These are phyloP conservation scores for Knoxia roxburghii DNA, from an alignment of 257 asterid species.

Conservation along the genomic window DNA sequence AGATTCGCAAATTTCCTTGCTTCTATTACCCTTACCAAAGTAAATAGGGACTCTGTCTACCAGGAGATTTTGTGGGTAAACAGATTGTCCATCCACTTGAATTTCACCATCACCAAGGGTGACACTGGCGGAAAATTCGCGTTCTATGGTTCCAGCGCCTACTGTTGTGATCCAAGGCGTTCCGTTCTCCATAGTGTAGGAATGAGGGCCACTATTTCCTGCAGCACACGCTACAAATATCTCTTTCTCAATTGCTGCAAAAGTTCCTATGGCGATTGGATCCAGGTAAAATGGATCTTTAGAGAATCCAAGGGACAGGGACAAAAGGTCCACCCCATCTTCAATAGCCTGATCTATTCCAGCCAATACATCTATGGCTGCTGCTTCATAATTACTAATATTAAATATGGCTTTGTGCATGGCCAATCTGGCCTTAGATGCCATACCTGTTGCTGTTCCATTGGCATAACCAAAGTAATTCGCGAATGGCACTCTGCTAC, in stretches of 20 bases:
- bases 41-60: conserved; percentile 12
- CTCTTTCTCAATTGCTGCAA: conserved; percentile 13
- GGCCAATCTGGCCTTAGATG: conserved; percentile 14
- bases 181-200: conserved; percentile 9
- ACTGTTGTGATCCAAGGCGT: conserved; percentile 19
- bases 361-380: conserved; percentile 10
- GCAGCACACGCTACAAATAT: conserved; percentile 19
- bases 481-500: no score
- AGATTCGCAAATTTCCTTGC: conserved; percentile 17
- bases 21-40: conserved; percentile 11
- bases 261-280: conserved; percentile 21
- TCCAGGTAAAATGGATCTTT: conserved; percentile 15
- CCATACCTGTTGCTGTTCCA: conserved; percentile 24
- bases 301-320: conserved; percentile 14
- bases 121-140: conserved; percentile 18
- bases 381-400: background rate
- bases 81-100: conserved; percentile 6
- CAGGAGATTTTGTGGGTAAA: conserved; percentile 14
- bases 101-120: conserved; percentile 8
- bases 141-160: conserved; percentile 20
- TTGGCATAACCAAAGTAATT: conserved; percentile 17
- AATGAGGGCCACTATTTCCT: conserved; percentile 22
- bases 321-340: conserved; percentile 19
- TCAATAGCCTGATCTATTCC: conserved; percentile 24
- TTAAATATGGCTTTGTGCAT: conserved; percentile 17